Conservation (phyloP, 2,329 filamentous ascomycete species). For the Trichoderma guizhouense region DNA sequence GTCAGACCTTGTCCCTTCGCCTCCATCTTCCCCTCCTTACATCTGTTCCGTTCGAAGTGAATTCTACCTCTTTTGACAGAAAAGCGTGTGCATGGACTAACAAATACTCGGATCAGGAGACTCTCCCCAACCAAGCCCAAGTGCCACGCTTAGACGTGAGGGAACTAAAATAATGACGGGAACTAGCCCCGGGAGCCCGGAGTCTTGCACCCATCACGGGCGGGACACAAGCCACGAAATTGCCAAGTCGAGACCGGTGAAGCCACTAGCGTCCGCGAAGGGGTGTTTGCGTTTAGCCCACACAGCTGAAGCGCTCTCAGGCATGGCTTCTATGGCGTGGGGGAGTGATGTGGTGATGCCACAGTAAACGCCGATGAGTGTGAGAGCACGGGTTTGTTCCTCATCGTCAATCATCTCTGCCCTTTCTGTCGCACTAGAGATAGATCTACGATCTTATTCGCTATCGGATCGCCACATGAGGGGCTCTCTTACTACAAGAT, state of each 20-base stretch:
- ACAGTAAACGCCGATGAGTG: not conserved
- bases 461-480: not conserved
- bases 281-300: not conserved
- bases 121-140: not conserved
- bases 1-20: not conserved
- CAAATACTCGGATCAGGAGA: not conserved
- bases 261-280: not conserved
- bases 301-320: not conserved
- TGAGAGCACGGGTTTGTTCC: not conserved
- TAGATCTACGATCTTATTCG: not conserved
- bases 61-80: not conserved
- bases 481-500: not conserved
- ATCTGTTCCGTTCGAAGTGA: too few species aligned
- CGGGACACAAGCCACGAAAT: constrained; percentile 2
- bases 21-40: not conserved
- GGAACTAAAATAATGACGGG: not conserved
- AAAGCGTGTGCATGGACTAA: not conserved
- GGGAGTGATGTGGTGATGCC: not conserved
- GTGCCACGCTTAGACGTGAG: not conserved
- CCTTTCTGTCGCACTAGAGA: not conserved
- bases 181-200: not conserved
- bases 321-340: not conserved
- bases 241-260: not conserved
- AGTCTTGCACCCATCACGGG: not conserved
- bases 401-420: not conserved